phyloP scores from a whole-genome alignment of 73 alveolate genomes.

The Paramecium caudatum region DNA sequence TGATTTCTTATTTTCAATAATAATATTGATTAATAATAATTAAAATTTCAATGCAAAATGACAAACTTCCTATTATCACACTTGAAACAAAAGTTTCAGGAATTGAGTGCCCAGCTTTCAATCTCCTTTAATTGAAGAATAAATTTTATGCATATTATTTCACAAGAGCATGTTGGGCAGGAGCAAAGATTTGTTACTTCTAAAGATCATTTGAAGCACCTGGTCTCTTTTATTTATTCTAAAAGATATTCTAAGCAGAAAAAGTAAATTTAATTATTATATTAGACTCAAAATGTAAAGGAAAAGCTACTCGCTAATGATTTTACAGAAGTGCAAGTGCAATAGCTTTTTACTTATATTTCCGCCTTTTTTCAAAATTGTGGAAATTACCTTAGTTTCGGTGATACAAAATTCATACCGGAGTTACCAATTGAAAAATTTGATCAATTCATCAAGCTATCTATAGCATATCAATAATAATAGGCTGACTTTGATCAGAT shows the following conservation, averaged over 20 bases:
- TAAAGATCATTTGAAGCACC: constrained; percentile 97
- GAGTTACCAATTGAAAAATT: constrained; percentile 81
- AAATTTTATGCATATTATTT: constrained; percentile 92
- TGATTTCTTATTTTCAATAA: no score
- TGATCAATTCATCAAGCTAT: constrained; percentile 37
- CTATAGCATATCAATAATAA: constrained; percentile 72
- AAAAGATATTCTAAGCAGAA: constrained; percentile 84
- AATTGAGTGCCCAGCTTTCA: constrained; percentile 70
- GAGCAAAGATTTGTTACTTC: constrained; percentile 90
- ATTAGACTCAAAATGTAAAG: background rate
- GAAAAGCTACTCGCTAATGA: constrained; percentile 60
- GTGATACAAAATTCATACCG: constrained; percentile 92
- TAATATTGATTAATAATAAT: background rate
- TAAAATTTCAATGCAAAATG: background rate
- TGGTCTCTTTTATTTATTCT: constrained; percentile 92
- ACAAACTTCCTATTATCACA: constrained; percentile 40
- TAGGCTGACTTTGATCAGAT: constrained; percentile 75
- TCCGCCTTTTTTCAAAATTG: constrained; percentile 86
- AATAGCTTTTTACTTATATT: constrained; percentile 78
- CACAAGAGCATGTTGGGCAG: constrained; percentile 97
- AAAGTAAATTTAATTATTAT: constrained; percentile 32
- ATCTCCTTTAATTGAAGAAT: constrained; percentile 86
- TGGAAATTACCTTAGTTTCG: constrained; percentile 90
- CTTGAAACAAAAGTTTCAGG: constrained; percentile 43
- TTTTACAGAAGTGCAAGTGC: constrained; percentile 80